phyloP scores from a whole-genome alignment of 2,329 filamentous ascomycete species.

The Colletotrichum sansevieriae region DNA sequence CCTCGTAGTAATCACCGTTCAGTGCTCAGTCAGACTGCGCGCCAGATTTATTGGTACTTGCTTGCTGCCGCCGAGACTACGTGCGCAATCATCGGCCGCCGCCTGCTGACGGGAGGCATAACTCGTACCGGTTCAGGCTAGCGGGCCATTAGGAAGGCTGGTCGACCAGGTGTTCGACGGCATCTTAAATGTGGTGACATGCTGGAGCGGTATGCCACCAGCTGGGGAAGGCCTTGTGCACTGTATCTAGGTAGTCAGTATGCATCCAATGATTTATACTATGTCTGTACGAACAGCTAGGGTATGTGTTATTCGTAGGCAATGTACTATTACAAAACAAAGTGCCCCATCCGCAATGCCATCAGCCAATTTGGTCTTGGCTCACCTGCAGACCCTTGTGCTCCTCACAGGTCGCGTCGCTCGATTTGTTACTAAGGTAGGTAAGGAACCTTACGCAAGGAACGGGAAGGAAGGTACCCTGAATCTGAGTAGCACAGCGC shows the following conservation, averaged over 20 bases:
- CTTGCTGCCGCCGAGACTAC: background rate
- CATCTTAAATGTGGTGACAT: background rate
- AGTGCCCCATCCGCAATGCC: background rate
- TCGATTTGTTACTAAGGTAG: no score
- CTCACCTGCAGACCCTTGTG: constrained; percentile 31
- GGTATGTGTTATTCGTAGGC: no score
- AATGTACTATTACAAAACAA: background rate
- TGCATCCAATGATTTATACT: no score
- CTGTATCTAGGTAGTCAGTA: no score
- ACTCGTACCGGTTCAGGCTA: constrained; percentile 1
- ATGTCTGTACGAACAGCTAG: no score
- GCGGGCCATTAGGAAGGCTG: constrained; percentile 14
- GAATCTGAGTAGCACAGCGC: background rate
- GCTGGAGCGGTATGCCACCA: background rate
- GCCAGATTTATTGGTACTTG: background rate
- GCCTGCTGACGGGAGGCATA: constrained; percentile 13
- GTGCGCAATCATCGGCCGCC: constrained; percentile 23
- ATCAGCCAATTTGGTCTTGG: constrained; percentile 24
- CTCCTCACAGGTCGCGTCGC: background rate
- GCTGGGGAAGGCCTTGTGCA: no score
- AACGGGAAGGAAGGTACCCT: background rate
- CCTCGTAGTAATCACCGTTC: background rate
- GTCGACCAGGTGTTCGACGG: background rate
- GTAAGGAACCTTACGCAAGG: background rate
- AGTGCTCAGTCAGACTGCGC: no score